phyloP scores from a whole-genome alignment of 129 eudicot genomes.

The Flaveria sonorensis region DNA sequence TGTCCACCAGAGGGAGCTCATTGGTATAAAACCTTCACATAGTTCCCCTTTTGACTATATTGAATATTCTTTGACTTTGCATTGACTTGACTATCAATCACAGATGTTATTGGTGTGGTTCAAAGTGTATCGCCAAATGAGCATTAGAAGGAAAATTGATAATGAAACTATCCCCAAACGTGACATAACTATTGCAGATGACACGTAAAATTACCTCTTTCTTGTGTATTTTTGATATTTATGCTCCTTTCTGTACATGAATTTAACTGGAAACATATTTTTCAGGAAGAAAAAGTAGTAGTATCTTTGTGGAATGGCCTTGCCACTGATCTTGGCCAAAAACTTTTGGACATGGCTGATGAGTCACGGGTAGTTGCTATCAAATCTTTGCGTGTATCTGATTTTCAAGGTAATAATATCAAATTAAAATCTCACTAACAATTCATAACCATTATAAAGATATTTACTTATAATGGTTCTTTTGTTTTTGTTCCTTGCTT shows the following conservation, averaged over 20 bases:
- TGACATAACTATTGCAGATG: conserved; percentile 90
- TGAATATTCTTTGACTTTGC: not conserved
- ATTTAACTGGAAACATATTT: not conserved
- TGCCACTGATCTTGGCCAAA: conserved; percentile 87
- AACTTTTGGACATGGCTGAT: conserved; percentile 81
- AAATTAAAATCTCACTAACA: not conserved
- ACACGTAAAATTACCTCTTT: conserved; percentile 47
- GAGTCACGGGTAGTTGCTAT: conserved; percentile 85
- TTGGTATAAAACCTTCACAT: conserved; percentile 48
- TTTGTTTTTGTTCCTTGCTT: not conserved
- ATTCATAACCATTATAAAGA: not conserved
- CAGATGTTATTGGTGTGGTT: conserved; percentile 98
- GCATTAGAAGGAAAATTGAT: conserved; percentile 79
- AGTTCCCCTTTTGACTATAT: not conserved
- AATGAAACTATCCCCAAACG: conserved; percentile 77
- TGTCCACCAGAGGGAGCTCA: conserved; percentile 70
- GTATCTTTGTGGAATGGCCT: conserved; percentile 84
- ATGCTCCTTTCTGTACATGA: not conserved
- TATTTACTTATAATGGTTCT: not conserved
- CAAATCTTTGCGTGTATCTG: conserved; percentile 82
- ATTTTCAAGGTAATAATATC: conserved; percentile 65
- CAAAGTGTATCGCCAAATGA: conserved; percentile 88
- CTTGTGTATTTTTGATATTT: not conserved
- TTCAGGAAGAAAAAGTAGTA: conserved; percentile 89
- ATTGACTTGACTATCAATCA: not conserved